These are phyloP conservation scores for Hypoxylon lienhwacheense DNA, from an alignment of 495 filamentous ascomycete species.

Conservation along the genomic window DNA sequence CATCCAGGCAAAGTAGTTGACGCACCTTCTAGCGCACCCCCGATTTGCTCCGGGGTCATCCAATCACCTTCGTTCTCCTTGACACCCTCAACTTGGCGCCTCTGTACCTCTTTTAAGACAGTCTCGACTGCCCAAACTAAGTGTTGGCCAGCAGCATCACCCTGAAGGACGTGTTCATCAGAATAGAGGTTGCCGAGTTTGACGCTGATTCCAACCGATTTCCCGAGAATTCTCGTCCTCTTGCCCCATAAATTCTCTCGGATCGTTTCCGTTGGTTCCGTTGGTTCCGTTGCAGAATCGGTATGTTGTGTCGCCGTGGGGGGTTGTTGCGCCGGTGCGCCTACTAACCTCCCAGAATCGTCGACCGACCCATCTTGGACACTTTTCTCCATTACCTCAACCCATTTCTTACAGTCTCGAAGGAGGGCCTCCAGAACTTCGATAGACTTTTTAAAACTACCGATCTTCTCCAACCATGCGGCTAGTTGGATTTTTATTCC, in stretches of 20 bases:
- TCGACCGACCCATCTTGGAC: conserved; percentile 53
- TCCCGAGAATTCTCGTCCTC: conserved; percentile 69
- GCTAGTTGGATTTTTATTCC: conserved; percentile 85
- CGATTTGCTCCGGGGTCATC: conserved; percentile 72
- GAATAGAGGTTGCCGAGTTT: conserved; percentile 82
- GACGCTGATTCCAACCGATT: conserved; percentile 70
- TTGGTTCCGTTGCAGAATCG: conserved; percentile 30
- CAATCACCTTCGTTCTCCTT: conserved; percentile 69
- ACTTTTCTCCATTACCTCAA: conserved; percentile 59
- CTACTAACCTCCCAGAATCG: conserved; percentile 27
- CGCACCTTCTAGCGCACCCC: conserved; percentile 68
- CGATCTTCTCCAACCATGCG: conserved; percentile 72
- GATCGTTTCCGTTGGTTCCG: conserved; percentile 25
- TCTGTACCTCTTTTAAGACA: conserved; percentile 68
- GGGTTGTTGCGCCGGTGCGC: conserved; percentile 19
- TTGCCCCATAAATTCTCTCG: conserved; percentile 59
- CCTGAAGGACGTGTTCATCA: conserved; percentile 58
- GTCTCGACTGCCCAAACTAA: conserved; percentile 85
- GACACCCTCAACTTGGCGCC: conserved; percentile 64
- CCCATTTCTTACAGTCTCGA: conserved; percentile 62
- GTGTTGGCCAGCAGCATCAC: conserved; percentile 68
- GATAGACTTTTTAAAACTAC: conserved; percentile 64
- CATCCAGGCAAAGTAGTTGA: conserved; percentile 4
- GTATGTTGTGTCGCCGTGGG: conserved; percentile 34
- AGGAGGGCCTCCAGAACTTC: conserved; percentile 72